Base-by-base conservation (phyloP, 345 rosid species). In the Bruguiera parviflora region DNA sequence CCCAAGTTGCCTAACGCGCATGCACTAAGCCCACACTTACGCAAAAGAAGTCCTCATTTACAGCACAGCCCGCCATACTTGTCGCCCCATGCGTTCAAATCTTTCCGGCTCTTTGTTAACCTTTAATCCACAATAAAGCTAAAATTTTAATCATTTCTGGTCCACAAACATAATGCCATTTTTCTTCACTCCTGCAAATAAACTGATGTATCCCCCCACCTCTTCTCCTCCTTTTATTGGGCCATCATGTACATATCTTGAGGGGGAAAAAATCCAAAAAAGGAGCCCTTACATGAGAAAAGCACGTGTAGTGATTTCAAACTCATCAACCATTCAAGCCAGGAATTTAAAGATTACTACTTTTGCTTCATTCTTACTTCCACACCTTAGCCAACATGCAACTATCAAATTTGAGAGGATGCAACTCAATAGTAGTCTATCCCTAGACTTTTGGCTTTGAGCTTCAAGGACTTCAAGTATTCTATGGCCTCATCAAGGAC, bases 111-210 rank as follows among this genome's bases (percentile, higher is more conserved):
- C 73, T 74, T 65, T 74, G 64, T 65, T 64, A 74, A 68, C 43
- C 71, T 72, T 72, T 69, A 70, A 71, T 66, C 77, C 71, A 35
- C 68, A 53, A 53, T 73, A 81, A 79, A 77, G 78, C 81, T 64
- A 57, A 75, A 79, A 61, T 75, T 75, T 78, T 79, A 73, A 88
- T 88, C 86, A 91, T 85, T 80, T 71, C 76, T 53, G 79, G 86
- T 85, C 97, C 85, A 83, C 83, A 83, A 83, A 74, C 76, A 67
- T 55, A 71, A 71, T 78, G 28, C 73, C 67, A 18, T 4, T 63
- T 47, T 71, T 51, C 57, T 65, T 67, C 75, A 52, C 33, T 46
- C 59, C 43, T 73, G 66, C 69, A 67, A 72, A 59, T 63, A 68
- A 58, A 46, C 64, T 21, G 75, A 2, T 22, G 29, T 63, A 61